phyloP scores from a whole-genome alignment of 305 asterid species.

The Fraxinus baroniana region DNA sequence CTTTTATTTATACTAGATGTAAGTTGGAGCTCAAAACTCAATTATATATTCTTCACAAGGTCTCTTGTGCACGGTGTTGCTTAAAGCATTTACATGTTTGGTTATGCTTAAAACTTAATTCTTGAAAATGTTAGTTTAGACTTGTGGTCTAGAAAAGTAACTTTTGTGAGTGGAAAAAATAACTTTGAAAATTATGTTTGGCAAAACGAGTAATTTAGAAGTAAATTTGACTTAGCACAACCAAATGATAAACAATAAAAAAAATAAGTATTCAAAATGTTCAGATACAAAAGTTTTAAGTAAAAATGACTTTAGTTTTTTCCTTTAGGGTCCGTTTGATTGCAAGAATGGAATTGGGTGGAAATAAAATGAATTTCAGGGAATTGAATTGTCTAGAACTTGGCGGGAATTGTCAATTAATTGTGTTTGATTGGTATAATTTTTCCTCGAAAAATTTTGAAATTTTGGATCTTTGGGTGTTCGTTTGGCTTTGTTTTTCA shows the following conservation, averaged over 20 bases:
- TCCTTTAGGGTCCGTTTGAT: no score
- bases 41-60: background rate
- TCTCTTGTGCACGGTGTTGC: background rate
- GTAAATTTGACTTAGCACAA: background rate
- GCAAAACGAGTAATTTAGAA: background rate
- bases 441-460: no score
- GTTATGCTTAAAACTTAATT: background rate
- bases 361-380: no score
- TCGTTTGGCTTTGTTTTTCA: no score
- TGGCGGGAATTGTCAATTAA: no score
- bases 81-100: background rate
- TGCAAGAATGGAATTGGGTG: no score
- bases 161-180: background rate
- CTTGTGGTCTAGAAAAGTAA: background rate
- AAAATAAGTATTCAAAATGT: no score
- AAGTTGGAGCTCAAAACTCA: conserved; percentile 19
- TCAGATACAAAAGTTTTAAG: background rate
- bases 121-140: background rate
- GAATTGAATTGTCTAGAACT: no score
- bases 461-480: no score
- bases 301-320: background rate
- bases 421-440: no score
- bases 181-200: background rate
- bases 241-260: background rate
- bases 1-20: conserved; percentile 88